Percentiles rank a stretch among this genome's conserved stretches.
Conservation (phyloP, 176 grass and related monocot species). For the Aegilops sharonensis region DNA sequence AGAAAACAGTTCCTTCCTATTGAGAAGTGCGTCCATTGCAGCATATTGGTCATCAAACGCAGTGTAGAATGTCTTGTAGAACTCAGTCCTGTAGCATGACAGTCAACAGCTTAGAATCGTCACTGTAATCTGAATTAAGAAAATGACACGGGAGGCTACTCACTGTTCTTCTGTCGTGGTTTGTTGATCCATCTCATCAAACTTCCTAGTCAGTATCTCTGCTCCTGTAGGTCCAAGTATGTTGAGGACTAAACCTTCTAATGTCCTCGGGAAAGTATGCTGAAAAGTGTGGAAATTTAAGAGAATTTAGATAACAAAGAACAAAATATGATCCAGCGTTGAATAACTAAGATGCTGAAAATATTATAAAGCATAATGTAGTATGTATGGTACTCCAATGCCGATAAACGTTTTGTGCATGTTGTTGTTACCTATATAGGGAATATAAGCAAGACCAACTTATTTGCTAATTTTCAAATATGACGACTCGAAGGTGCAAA, state of each 20-base stretch:
- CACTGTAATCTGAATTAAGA: not conserved
- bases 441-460: not conserved
- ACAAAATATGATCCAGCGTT: not conserved
- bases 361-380: not conserved
- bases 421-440: not conserved
- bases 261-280: constrained; percentile 83
- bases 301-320: not conserved
- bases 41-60: constrained; percentile 82
- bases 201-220: constrained; percentile 95
- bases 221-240: constrained; percentile 76
- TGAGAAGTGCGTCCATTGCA: constrained; percentile 81
- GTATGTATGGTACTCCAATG: not conserved
- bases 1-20: constrained; percentile 78
- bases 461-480: not conserved
- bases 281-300: constrained; percentile 36
- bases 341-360: not conserved
- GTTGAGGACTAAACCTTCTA: constrained; percentile 80
- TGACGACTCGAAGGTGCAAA: not conserved
- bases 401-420: not conserved
- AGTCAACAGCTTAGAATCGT: constrained; percentile 22
- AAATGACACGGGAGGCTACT: constrained; percentile 15
- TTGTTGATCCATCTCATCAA: constrained; percentile 79
- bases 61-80: constrained; percentile 82
- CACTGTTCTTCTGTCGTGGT: constrained; percentile 82
- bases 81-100: constrained; percentile 35